Evolutionary conservation across 177 flowering plant species (phyloP), one percentile per base, ranked within the genome.

Genomic region (Vitis hybrid): DNA sequence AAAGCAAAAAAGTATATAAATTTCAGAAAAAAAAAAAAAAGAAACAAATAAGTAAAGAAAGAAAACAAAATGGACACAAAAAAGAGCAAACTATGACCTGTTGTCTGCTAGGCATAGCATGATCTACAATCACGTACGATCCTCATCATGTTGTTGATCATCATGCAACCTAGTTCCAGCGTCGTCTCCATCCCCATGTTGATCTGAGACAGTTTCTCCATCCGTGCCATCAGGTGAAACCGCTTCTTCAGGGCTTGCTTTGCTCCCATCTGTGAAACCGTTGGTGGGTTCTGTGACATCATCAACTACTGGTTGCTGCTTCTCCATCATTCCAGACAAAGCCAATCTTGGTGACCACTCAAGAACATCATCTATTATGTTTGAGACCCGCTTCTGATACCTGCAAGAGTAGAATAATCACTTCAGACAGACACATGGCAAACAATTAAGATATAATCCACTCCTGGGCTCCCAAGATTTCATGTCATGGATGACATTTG

Each of bases 331-430:
- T 48, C 94, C 98, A 1, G 99, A 95, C 71, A 95, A 75, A 48
- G 99, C 99, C 77, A 95, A 74, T 29, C 77, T 85, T 13, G 99
- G 99, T 19, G 87, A 81, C 99, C 99, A 94, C 75, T 95, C 99
- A 15, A 95, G 89, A 63, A 95, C 98, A 81, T 95, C 99, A 74
- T 95, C 99, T 29, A 95, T 95, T 29, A 95, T 95, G 79, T 95
- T 95, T 1, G 93, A 95, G 60, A 95, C 91, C 66, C 98, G 87
- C 80, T 87, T 93, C 70, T 95, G 99, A 64, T 95, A 95, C 88
- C 99, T 94, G 94, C 20, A 76, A 62, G 14, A 72, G 55, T 9
- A 62, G 18, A 33, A 18, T 55, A 15, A 20, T 20, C 33, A 65
- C 48, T 33, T 66, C 6, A 70, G 65, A 53, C 14, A 13, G 45